Conservation (phyloP, 2,329 filamentous ascomycete species). For the Aspergillus fructus region DNA sequence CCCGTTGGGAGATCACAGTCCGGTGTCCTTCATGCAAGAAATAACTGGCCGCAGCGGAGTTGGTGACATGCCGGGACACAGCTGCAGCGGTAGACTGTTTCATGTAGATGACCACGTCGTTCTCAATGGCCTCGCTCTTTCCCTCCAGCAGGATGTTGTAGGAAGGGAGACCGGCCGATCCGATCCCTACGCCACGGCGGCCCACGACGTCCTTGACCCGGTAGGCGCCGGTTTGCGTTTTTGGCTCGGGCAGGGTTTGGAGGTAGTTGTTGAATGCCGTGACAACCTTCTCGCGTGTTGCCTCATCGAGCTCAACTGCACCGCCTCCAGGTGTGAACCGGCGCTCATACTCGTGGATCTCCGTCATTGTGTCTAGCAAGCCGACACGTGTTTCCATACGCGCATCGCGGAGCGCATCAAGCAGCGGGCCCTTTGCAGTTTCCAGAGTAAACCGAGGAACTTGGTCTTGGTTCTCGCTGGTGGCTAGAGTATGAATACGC, state of each 20-base stretch:
- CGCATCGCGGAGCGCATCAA: conserved; percentile 15
- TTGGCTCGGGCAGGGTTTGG: conserved; percentile 10
- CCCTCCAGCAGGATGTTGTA: conserved; percentile 20
- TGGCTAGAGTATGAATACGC: conserved; percentile 15
- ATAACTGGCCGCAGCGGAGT: conserved; percentile 11
- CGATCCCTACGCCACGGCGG: conserved; percentile 19
- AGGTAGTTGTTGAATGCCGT: conserved; percentile 13
- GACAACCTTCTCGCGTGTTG: conserved; percentile 12
- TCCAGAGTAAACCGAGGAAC: conserved; percentile 15
- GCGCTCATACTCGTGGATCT: conserved; percentile 17
- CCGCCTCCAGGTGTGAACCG: conserved; percentile 14
- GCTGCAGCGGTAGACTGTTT: conserved; percentile 16
- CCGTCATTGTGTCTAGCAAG: conserved; percentile 14
- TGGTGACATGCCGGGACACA: conserved; percentile 11
- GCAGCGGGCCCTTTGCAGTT: conserved; percentile 20
- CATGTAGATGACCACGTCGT: conserved; percentile 21
- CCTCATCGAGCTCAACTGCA: conserved; percentile 11
- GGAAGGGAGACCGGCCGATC: conserved; percentile 18
- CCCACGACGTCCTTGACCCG: conserved; percentile 18
- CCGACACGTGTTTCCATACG: conserved; percentile 14
- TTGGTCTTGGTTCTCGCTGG: background rate
- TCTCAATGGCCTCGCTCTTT: conserved; percentile 18
- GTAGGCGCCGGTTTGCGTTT: background rate
- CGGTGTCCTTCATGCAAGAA: conserved; percentile 20
- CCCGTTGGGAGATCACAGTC: conserved; percentile 21